phyloP scores from a whole-genome alignment of 1,284 basidiomycete genomes.

The Abortiporus biennis region DNA sequence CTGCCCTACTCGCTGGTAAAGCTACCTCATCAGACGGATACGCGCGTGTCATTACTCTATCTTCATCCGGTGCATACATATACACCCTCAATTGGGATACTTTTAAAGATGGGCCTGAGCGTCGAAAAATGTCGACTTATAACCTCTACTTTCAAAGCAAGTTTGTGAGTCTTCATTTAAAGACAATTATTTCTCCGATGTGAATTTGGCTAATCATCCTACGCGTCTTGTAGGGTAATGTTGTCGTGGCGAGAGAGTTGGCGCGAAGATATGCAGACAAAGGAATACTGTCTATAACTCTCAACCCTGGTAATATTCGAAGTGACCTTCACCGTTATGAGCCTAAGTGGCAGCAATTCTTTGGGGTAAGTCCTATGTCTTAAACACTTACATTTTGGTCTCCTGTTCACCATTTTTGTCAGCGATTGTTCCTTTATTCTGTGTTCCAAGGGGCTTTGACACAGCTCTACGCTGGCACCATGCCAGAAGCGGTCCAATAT shows the following conservation, averaged over 20 bases:
- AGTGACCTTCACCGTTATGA: slow-evolving; percentile 13
- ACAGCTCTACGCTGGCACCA: slow-evolving; percentile 19
- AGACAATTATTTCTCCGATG: too few relatives aligned
- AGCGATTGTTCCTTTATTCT: slow-evolving; percentile 11
- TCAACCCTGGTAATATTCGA: slow-evolving; percentile 29
- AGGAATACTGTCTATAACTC: slow-evolving; percentile 30
- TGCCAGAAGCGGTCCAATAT: slow-evolving; percentile 9
- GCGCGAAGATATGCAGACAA: slow-evolving; percentile 22
- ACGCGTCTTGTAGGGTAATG: slow-evolving; percentile 26
- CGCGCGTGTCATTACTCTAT: slow-evolving; percentile 35
- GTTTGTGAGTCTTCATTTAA: slow-evolving; percentile 22
- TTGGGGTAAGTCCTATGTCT: slow-evolving; percentile 8
- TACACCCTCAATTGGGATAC: slow-evolving; percentile 24
- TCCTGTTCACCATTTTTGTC: neutral
- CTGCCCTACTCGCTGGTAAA: slow-evolving; percentile 29
- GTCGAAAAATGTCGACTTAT: slow-evolving; percentile 20
- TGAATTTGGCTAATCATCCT: neutral
- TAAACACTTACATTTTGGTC: neutral
- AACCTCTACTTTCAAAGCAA: slow-evolving; percentile 39
- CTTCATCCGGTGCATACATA: slow-evolving; percentile 26
- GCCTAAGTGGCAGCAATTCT: neutral
- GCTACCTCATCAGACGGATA: slow-evolving; percentile 26
- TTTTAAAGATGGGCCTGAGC: slow-evolving; percentile 21
- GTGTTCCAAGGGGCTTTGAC: slow-evolving; percentile 17
- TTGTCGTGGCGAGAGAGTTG: slow-evolving; percentile 29